Conservation (phyloP, 257 asterid species). For the Capsicum chinense region DNA sequence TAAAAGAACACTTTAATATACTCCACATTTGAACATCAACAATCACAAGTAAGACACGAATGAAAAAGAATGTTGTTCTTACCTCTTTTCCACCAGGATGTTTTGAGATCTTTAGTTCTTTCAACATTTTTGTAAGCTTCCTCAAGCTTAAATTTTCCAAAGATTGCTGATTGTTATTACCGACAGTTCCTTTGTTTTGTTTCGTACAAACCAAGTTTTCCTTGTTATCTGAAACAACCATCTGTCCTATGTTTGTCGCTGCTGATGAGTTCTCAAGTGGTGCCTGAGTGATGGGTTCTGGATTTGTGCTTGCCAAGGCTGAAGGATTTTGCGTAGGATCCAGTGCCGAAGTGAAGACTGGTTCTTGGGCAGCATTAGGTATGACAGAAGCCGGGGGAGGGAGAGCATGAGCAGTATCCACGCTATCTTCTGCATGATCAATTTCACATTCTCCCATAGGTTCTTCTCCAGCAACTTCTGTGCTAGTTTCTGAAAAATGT, state of each 20-base stretch:
- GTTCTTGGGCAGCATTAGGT: not conserved
- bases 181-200: conserved; percentile 36
- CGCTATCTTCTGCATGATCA: conserved; percentile 1
- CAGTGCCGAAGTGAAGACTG: not conserved
- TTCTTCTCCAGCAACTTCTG: conserved; percentile 20
- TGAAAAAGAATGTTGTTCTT: not conserved
- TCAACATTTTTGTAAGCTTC: conserved; percentile 33
- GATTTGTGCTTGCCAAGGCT: too few relatives aligned
- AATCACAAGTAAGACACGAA: not conserved
- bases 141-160: conserved; percentile 44
- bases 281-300: not conserved
- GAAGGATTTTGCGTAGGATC: not conserved
- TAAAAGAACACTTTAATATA: not conserved
- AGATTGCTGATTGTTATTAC: conserved; percentile 13
- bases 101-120: conserved; percentile 32
- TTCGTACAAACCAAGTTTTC: conserved; percentile 38
- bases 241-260: not conserved
- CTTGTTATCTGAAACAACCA: conserved; percentile 51
- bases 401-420: conserved; percentile 6
- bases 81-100: conserved; percentile 26
- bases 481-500: not conserved
- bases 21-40: not conserved
- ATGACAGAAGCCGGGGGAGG: not conserved
- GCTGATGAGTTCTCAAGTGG: conserved; percentile 13
- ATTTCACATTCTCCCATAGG: not conserved